Base-by-base conservation (phyloP, 2,329 filamentous ascomycete species). In the Talaromyces sp. region DNA sequence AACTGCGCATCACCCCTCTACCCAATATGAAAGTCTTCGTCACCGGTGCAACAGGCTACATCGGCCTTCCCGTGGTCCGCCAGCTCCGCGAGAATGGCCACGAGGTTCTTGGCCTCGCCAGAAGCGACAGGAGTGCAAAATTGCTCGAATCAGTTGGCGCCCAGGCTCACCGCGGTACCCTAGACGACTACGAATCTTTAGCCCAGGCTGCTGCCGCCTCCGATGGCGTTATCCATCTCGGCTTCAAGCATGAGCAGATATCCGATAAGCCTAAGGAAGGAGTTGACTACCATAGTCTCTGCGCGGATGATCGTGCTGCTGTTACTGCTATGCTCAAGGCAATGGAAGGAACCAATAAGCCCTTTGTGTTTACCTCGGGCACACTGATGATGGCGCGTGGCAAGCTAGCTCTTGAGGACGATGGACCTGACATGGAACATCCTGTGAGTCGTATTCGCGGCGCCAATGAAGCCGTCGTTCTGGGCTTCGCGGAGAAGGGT, bases 21-120 rank as follows among this genome's bases (percentile, higher is more conserved):
- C 40, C 8, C 54, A 64, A 38, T 15, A 64, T 64, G 62, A 54
- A 53, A 19, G 53, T 64, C 29, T 64, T 64, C 10, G 34, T 64
- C 54, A 64, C 62, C 19, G 62, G 62, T 17, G 38, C 53, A 15
- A 43, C 62, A 13, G 62, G 62, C 29, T 59, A 58, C 19, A 47
- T 64, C 54, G 62, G 62, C 10, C 43, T 47, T 38, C 34, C 53
- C 10, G 62, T 64, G n/a, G 54, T 64, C 36, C 54, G 17, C 1
- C 25, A 64, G 13, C 15, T 64, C n/a, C 53, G 59, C 22, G 22
- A 45, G 3, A 27, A 43, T 31, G 53, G 54, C 29, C 62, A 64
- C 15, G 17, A 15, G 15, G 62, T 64, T 5, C 29, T 64, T 8
- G 62, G 53, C 29, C 53, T 64, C 13, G 40, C 62, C 11, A 54